Conservation (phyloP, 2,329 filamentous ascomycete genomes). For the Aspergillus pseudotamarii region DNA sequence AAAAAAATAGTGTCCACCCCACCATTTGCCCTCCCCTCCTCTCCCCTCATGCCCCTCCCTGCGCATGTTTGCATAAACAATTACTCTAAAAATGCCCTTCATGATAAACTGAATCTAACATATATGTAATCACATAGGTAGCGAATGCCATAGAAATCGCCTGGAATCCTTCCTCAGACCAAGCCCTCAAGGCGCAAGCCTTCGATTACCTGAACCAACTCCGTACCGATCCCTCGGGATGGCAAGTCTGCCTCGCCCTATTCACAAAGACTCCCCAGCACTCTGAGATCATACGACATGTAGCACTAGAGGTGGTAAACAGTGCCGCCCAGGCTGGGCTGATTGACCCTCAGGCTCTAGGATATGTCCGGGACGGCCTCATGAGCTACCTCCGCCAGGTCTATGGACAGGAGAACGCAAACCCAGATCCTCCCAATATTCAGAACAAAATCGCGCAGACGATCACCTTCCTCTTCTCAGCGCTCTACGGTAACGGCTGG, state of each 20-base stretch:
- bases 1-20: constrained; percentile 19
- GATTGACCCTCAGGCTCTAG: constrained; percentile 72
- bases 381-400: constrained; percentile 77
- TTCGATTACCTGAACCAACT: constrained; percentile 67
- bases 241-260: constrained; percentile 84
- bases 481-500: constrained; percentile 85
- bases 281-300: constrained; percentile 83
- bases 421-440: constrained; percentile 72
- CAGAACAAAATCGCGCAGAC: constrained; percentile 98
- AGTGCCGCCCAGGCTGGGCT: constrained; percentile 81
- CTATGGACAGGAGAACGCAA: constrained; percentile 64
- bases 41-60: constrained; percentile 26
- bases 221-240: constrained; percentile 78
- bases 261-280: constrained; percentile 77
- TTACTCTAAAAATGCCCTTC: not conserved
- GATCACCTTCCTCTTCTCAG: constrained; percentile 88
- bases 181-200: constrained; percentile 76
- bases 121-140: constrained; percentile 58
- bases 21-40: constrained; percentile 16
- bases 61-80: not conserved
- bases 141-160: constrained; percentile 95
- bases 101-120: constrained; percentile 20
- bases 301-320: constrained; percentile 90
- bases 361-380: constrained; percentile 77
- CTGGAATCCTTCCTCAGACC: constrained; percentile 78